Base-by-base conservation (phyloP, 495 filamentous ascomycete genomes). In the Hapsidospora chrysogenum region DNA sequence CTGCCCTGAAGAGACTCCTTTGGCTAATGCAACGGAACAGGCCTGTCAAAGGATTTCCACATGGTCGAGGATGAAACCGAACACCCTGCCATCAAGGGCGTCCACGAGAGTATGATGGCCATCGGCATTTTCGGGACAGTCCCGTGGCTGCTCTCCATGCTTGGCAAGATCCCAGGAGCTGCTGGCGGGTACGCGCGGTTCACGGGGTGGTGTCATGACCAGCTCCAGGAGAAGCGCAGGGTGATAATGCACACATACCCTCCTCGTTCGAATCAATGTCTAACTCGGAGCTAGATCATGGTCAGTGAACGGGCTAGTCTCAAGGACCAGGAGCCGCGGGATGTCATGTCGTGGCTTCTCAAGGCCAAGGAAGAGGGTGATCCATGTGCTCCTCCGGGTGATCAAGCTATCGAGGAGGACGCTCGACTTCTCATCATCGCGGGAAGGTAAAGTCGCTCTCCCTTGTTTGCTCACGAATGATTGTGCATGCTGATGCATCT, bases 61-160 rank as follows among this genome's bases (percentile, higher is more conserved):
- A 65, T 64, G 57, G 46, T 69, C 3, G 39, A 47, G 9, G 43
- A 35, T 15, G 47, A 43, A 0, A 38, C 40, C 17, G 36, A 44
- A 5, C 43, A 48, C 23, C 52, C 46, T 3, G 49, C 56, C 2
- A 43, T 61, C 14, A 45, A 40, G 9, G 37, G 41, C 2, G 28
- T 64, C 9, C 47, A 51, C 15, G 31, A 42, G 1, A 50, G 52
- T 20, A 53, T 64, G 50, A 35, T 42, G 8, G 36, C 45, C 2
- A 16, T 63, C 18, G 51, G 54, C 2, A 33, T 51, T 2, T 31
- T 57, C 7, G 48, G 41, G 7, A 49, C 54, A 29, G 17, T 56
- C 3, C 45, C 54, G 0, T 64, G 63, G 63, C 11, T 64, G 6
- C 40, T 57, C 8, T 41, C 40, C 15, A 34, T 48, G 9, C 10